Evolutionary conservation across 2,329 filamentous ascomycete genomes (phyloP), one percentile per base, ranked within the genome.

Genomic region (Raffaelea albimanens): DNA sequence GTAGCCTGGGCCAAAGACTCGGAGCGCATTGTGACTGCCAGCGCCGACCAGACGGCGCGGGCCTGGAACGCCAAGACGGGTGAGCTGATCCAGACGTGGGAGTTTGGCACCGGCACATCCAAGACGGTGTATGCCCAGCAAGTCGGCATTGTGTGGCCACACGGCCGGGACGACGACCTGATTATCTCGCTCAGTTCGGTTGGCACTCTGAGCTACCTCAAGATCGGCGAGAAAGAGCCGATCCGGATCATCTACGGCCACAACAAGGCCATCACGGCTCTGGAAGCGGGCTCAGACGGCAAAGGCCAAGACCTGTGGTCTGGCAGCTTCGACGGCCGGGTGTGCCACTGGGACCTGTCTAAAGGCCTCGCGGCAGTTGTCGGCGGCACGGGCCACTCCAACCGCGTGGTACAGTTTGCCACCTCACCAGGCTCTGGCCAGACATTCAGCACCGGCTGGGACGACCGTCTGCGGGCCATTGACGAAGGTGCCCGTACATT

Each of bases 21-120:
- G 22, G 89, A 82, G 60, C 81, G 80, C 57, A 82, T 98, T 55
- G 91, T 87, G 23, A 98, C 93, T 1, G 87, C 89, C 16, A 95
- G 89, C 59, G 91, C 88, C 9, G 93, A 98, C 62, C 88, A 93
- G 67, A 96, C 89, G 0, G 87, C 98, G 47, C 90, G 89, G 64
- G 76, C 96, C 22, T 98, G 93, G 93, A 90, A 97, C 59, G 82
- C 80, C 2, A 87, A 95, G 61, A 73, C 82, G 14, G 87, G 85
- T 31, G 85, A 85, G 61, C 78, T 79, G 19, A 72, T 83, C 8
- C 86, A 94, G 63, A 87, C 79, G 22, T 98, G 93, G 93, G 78
- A 78, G 53, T 78, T 97, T 62, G 89, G 90, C 20, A 80, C 78
- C 29, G 84, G 90, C 39, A 83, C 69, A 40, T 76, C 83, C 52